Evolutionary conservation across 345 rosid species (phyloP).

Genomic region (Ceriops tagal): DNA sequence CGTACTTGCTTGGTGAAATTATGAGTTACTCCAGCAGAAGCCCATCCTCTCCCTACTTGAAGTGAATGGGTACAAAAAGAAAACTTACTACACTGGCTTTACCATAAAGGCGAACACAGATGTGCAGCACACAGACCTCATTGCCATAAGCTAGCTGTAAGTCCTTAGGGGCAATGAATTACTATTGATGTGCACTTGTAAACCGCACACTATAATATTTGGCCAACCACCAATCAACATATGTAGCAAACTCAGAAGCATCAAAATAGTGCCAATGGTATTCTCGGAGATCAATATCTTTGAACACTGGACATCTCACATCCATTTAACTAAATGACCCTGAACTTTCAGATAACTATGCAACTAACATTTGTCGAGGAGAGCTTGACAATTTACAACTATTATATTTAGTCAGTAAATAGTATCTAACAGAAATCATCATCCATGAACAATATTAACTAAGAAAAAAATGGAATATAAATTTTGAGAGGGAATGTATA

Average conservation of each 20-base stretch:
- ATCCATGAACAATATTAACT: neutral
- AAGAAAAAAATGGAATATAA: neutral
- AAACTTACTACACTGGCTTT: slow-evolving; percentile 47
- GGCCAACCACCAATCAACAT: slow-evolving; percentile 4
- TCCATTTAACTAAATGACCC: neutral
- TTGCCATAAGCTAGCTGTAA: slow-evolving; percentile 25
- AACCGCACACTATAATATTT: slow-evolving; percentile 7
- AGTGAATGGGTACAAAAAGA: slow-evolving; percentile 71
- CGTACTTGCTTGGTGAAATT: slow-evolving; percentile 81
- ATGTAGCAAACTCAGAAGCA: slow-evolving; percentile 6
- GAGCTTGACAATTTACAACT: neutral
- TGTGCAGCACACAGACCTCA: slow-evolving; percentile 5
- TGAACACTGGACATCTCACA: neutral
- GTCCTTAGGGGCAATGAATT: neutral
- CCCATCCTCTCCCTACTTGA: slow-evolving; percentile 95
- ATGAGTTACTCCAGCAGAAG: slow-evolving; percentile 99
- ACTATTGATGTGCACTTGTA: neutral
- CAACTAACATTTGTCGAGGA: neutral
- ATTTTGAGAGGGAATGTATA: no score
- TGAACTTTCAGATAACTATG: neutral
- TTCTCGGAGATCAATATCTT: slow-evolving; percentile 13
- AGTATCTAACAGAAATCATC: neutral
- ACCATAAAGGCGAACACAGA: slow-evolving; percentile 29
- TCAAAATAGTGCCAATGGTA: slow-evolving; percentile 15
- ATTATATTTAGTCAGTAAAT: neutral